Percentiles rank a stretch among this genome's conserved stretches.
These are phyloP conservation scores for Fusarium algeriense DNA, from an alignment of 2,329 filamentous ascomycete species.

Conservation along the genomic window DNA sequence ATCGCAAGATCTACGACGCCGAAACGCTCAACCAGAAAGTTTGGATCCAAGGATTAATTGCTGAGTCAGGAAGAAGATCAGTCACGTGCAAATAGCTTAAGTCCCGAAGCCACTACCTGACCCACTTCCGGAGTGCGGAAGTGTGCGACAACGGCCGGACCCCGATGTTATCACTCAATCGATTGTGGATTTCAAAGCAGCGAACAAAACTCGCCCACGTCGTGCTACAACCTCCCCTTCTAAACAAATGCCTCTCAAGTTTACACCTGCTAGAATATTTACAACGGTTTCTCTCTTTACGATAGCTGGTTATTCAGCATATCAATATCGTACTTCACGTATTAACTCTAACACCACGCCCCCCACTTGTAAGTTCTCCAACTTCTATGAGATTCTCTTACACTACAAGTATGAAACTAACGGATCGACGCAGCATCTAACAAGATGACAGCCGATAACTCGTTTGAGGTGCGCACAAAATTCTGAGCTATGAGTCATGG, in stretches of 20 bases:
- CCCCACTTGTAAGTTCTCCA: slow-evolving; percentile 40
- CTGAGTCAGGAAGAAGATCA: slow-evolving; percentile 40
- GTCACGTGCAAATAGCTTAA: slow-evolving; percentile 36
- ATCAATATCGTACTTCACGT: slow-evolving; percentile 45
- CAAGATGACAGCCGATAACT: slow-evolving; percentile 60
- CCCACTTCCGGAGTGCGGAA: slow-evolving; percentile 32
- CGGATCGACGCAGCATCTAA: slow-evolving; percentile 29
- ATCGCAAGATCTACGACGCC: slow-evolving; percentile 34
- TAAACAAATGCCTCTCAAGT: slow-evolving; percentile 46
- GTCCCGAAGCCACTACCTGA: slow-evolving; percentile 41
- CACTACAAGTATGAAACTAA: slow-evolving; percentile 44
- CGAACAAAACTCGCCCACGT: slow-evolving; percentile 32
- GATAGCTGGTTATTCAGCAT: slow-evolving; percentile 48
- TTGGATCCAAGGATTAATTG: slow-evolving; percentile 41
- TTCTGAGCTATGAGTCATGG: slow-evolving; percentile 39
- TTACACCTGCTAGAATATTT: slow-evolving; percentile 46
- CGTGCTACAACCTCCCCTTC: slow-evolving; percentile 27
- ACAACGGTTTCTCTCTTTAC: slow-evolving; percentile 48
- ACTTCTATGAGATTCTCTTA: slow-evolving; percentile 40
- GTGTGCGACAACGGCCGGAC: slow-evolving; percentile 28
- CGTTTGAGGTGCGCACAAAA: slow-evolving; percentile 59
- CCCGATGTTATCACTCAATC: slow-evolving; percentile 44
- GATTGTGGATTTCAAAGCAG: slow-evolving; percentile 53
- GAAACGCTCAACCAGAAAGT: slow-evolving; percentile 42
- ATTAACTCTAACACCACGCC: slow-evolving; percentile 37